A percentile compares a stretch with the other conserved stretches of the same genome.
These are phyloP conservation scores for Solanum piurae DNA, from an alignment of 257 asterid species.

Conservation along the genomic window DNA sequence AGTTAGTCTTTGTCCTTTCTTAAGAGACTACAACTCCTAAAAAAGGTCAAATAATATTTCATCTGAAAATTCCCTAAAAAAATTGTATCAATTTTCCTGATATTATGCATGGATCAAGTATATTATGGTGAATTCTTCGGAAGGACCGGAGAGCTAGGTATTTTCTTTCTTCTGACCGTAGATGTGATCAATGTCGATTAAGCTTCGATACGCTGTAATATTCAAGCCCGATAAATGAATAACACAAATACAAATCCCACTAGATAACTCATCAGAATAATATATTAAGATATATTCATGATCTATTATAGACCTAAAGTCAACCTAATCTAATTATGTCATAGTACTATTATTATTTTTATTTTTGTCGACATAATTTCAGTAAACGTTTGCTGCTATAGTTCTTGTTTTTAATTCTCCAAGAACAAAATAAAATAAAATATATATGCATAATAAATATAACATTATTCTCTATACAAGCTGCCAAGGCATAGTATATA, in stretches of 20 bases:
- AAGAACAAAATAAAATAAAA: not conserved
- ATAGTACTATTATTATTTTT: not conserved
- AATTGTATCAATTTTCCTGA: too few relatives aligned
- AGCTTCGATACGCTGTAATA: not conserved
- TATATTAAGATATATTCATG: not conserved
- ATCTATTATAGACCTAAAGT: not conserved
- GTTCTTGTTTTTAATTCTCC: not conserved
- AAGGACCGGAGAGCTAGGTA: rapidly evolving
- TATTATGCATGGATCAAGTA: not conserved
- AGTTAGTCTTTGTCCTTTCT: too few relatives aligned
- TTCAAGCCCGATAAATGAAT: not conserved
- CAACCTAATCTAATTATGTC: not conserved
- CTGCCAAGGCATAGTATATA: not conserved
- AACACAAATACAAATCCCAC: not conserved
- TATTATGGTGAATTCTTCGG: too few relatives aligned
- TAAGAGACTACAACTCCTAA: too few relatives aligned
- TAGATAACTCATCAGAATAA: not conserved
- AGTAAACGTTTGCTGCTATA: not conserved
- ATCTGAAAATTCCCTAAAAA: too few relatives aligned
- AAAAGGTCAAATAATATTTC: too few relatives aligned
- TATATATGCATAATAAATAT: not conserved
- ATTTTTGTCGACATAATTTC: not conserved
- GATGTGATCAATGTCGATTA: not conserved
- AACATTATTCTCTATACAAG: not conserved
- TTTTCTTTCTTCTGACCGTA: not conserved